Evolutionary conservation across 2,329 filamentous ascomycete species (phyloP), one percentile per base, ranked within the genome.

Genomic region (Coniosporium tulheliwenetii): DNA sequence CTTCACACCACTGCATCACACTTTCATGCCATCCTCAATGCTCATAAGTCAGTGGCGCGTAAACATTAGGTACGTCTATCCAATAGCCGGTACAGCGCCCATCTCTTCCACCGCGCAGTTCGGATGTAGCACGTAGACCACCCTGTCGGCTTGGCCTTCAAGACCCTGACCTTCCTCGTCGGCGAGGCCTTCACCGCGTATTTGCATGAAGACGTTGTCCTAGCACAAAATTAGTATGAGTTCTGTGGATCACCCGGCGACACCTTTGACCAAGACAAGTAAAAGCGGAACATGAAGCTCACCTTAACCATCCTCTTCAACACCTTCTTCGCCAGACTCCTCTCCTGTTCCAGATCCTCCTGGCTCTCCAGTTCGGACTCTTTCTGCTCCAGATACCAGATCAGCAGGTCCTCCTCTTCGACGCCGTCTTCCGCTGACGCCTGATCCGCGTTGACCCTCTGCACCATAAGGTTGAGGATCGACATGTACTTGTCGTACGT

Each of bases 281-380:
- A 10, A 42, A 19, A 29, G 33, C 12, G 32, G 37, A n/a, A 38
- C 19, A 36, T 26, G 36, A 33, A 30, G 35, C 75, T 55, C 67
- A 91, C 86, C 79, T 91, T 95, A 55, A 95, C 82, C 81, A 96
- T 93, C 61, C 85, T 81, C 71, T 84, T 93, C 50, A 98, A 64
- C 40, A 98, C 89, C 73, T 94, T 91, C 56, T 68, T 74, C 10
- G 79, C 81, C 42, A 94, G 63, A 2, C 67, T 67, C 55, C 76
- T 73, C 63, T 96, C 86, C 12, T 65, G 67, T 55, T 87, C 73
- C 53, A 93, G 71, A 50, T 87, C 85, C 42, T 93, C 85, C 59
- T 93, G 80, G 35, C 68, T 81, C 31, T 81, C 71, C 44, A 98
- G 65, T 54, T 93, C 81, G 10, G 36, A n/a, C 59, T 98, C 91